These are phyloP conservation scores for Boechera divaricarpa DNA, from an alignment of 345 rosid species.

Conservation along the genomic window DNA sequence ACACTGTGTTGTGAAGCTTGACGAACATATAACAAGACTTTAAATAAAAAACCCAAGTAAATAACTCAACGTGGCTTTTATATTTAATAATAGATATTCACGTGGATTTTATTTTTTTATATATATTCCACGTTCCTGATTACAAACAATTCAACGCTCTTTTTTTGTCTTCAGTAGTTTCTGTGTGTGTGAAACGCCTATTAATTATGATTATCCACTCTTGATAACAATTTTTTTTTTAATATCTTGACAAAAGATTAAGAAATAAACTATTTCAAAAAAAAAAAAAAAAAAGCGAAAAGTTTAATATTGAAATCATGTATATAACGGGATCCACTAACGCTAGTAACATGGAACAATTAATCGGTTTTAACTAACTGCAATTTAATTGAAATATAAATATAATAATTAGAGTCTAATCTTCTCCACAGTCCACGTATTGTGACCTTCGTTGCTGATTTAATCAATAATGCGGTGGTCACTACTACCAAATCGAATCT, in stretches of 20 bases:
- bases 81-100: constrained; percentile 32
- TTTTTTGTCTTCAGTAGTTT: background rate
- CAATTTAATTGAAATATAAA: background rate
- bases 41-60: constrained; percentile 14
- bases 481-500: constrained; percentile 6
- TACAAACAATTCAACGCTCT: constrained; percentile 7
- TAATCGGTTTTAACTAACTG: background rate
- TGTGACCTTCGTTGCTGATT: constrained; percentile 3
- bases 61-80: constrained; percentile 33
- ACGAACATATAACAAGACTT: constrained; percentile 7
- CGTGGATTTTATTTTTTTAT: constrained; percentile 38
- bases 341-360: background rate
- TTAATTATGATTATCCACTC: background rate
- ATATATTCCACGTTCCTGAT: constrained; percentile 14
- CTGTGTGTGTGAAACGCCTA: background rate
- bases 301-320: background rate
- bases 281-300: background rate
- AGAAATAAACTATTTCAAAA: background rate
- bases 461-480: background rate
- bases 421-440: background rate
- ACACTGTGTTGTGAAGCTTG: constrained; percentile 20
- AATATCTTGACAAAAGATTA: background rate
- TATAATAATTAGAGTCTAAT: background rate
- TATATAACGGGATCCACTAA: background rate
- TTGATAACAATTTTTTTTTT: background rate